Evolutionary conservation across 2,329 filamentous ascomycete genomes (phyloP).

Genomic region (Colletotrichum sansevieriae): DNA sequence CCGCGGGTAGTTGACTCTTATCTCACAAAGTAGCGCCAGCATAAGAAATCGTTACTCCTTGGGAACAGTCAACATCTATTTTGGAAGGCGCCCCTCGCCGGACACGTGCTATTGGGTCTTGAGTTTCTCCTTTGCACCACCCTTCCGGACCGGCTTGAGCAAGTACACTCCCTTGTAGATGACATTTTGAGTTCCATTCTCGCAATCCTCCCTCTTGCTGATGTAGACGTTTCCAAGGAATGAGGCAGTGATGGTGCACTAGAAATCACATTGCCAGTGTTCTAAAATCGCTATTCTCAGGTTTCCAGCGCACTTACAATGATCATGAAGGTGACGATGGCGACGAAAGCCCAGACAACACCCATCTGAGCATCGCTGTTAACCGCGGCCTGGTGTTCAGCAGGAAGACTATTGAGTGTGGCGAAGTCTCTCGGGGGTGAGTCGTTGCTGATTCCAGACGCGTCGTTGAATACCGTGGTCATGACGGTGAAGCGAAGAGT

Average conservation of each 20-base stretch:
- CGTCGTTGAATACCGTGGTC: slow-evolving; percentile 77
- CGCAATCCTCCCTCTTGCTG: slow-evolving; percentile 44
- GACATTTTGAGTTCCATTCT: slow-evolving; percentile 46
- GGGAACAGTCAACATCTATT: not conserved
- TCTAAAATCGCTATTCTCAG: too few species aligned
- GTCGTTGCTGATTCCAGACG: slow-evolving; percentile 46
- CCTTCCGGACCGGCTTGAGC: slow-evolving; percentile 39
- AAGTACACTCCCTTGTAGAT: slow-evolving; percentile 50
- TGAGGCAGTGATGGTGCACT: slow-evolving; percentile 47
- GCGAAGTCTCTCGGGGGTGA: slow-evolving; percentile 51
- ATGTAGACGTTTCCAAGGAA: slow-evolving; percentile 53
- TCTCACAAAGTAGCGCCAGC: not conserved
- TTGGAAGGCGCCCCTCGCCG: slow-evolving; percentile 4
- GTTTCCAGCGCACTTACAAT: slow-evolving; percentile 47
- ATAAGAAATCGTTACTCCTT: slow-evolving; percentile 4
- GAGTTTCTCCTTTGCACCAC: not conserved
- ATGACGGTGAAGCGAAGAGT: slow-evolving; percentile 76
- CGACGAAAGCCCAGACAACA: slow-evolving; percentile 75
- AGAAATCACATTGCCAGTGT: not conserved
- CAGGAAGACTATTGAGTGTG: slow-evolving; percentile 51
- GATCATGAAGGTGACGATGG: slow-evolving; percentile 70
- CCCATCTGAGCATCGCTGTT: slow-evolving; percentile 63
- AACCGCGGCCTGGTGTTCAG: slow-evolving; percentile 52
- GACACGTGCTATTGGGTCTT: slow-evolving; percentile 13
- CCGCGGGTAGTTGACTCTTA: slow-evolving; percentile 4